Percentiles rank a stretch among this genome's conserved stretches.
Evolutionary conservation across 208 protist species (phyloP).

Genomic region (Leishmania major): DNA sequence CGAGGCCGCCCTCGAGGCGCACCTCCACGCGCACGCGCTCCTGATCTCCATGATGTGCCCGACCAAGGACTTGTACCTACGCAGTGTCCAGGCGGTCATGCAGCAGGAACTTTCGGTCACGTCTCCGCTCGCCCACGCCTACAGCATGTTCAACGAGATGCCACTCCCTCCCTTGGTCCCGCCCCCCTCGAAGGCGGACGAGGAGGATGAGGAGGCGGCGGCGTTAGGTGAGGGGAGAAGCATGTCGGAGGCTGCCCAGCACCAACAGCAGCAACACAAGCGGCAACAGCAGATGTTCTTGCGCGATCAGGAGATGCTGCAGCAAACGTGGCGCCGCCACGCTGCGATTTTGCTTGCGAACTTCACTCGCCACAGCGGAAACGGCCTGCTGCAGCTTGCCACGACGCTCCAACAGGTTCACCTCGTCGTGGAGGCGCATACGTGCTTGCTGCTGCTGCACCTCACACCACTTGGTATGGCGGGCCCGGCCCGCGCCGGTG

Average conservation of each 20-base stretch:
- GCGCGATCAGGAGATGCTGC: conserved; percentile 26
- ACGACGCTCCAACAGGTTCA: conserved; percentile 41
- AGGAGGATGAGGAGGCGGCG: not conserved
- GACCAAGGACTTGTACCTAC: conserved; percentile 73
- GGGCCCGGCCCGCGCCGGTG: conserved; percentile 19
- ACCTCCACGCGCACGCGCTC: conserved; percentile 73
- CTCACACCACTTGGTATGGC: conserved; percentile 41
- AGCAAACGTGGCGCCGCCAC: conserved; percentile 54
- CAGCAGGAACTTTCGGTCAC: conserved; percentile 47
- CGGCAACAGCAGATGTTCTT: not conserved
- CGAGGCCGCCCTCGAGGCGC: conserved; percentile 49
- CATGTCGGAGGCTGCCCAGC: conserved; percentile 5
- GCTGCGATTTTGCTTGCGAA: conserved; percentile 64
- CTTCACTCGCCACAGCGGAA: conserved; percentile 62
- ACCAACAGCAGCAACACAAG: not conserved
- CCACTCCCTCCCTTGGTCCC: conserved; percentile 56
- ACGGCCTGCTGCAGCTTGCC: conserved; percentile 54
- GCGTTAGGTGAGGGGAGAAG: no score
- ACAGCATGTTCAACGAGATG: conserved; percentile 83
- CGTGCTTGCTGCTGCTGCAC: conserved; percentile 71
- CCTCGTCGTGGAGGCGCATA: conserved; percentile 67
- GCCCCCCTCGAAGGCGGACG: conserved; percentile 1
- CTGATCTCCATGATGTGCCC: conserved; percentile 89
- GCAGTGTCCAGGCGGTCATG: conserved; percentile 62
- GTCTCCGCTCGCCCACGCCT: conserved; percentile 81